Evolutionary conservation across 805 yeast species (phyloP), one percentile per base, ranked within the genome.

Genomic region (Starmerella powellii): DNA sequence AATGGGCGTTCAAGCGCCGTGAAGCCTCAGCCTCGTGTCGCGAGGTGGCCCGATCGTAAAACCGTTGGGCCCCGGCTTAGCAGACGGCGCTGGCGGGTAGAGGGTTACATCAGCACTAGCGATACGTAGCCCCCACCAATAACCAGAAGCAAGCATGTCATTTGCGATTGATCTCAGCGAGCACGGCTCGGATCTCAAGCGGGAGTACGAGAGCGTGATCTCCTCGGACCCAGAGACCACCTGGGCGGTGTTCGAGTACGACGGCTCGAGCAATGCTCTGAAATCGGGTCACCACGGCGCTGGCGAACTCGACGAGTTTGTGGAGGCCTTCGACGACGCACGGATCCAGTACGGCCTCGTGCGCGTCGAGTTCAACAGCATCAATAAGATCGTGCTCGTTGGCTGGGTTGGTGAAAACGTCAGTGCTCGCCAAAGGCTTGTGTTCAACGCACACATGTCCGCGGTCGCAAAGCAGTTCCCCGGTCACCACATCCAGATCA

Each of bases 351-450:
- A 79, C 56, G 98, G 97, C 31, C 70, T 91, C 45, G 81, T 84
- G 31, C 74, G 94, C 41, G 84, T 88, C 36, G 75, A 77, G 44
- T 94, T 88, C 43, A 88, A 88, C 42, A 93, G 91, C n/a, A 87
- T 91, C 28, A 73, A 74, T 56, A 91, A 91, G 66, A 68, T 83
- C 50, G 72, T 88, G 26, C 67, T 91, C 37, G 69, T 91, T 30
- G 97, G 96, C 39, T 88, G 95, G 95, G 66, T 63, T 34, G 98
- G 98, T 6, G 97, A 91, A 61, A 83, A 88, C 43, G 87, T 94
- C 18, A 94, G 96, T 18, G 64, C 60, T 40, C 60, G 62, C 31
- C 57, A 59, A 37, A 63, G 67, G 46, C 66, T 67, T n/a, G 61
- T 60, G 40, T 66, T 66, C 57, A 63, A 59, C 48, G 58, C 69